These are phyloP conservation scores for Aureobasidium pullulans DNA, from an alignment of 2,329 filamentous ascomycete species.

Conservation along the genomic window DNA sequence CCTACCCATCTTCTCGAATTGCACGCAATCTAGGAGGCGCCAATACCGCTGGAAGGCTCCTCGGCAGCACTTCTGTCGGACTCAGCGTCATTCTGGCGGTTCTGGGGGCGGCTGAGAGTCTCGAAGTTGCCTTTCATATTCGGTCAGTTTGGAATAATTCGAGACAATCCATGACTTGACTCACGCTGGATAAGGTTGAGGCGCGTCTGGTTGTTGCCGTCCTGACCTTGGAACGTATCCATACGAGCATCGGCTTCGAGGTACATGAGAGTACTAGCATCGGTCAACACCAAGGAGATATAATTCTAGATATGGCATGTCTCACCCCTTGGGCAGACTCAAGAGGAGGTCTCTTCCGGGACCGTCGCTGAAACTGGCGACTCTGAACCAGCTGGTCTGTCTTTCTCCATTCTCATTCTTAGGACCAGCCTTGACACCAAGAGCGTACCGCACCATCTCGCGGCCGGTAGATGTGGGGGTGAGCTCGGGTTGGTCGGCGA, in stretches of 20 bases:
- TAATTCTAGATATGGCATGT: not conserved
- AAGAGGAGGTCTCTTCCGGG: conserved; percentile 64
- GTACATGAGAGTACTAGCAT: conserved; percentile 63
- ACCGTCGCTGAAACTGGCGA: conserved; percentile 66
- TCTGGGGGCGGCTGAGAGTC: conserved; percentile 35
- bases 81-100: conserved; percentile 15
- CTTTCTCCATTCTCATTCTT: conserved; percentile 59
- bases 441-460: conserved; percentile 68
- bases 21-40: conserved; percentile 18
- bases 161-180: conserved; percentile 30
- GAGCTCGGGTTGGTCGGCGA: conserved; percentile 72
- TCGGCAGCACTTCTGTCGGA: conserved; percentile 21
- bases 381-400: conserved; percentile 77
- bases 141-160: not conserved
- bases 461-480: conserved; percentile 60
- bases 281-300: not conserved
- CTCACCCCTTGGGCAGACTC: conserved; percentile 76
- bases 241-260: conserved; percentile 77
- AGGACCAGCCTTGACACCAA: conserved; percentile 62
- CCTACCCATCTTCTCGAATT: not conserved
- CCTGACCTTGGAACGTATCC: conserved; percentile 57
- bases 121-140: conserved; percentile 39
- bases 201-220: conserved; percentile 57
- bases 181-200: conserved; percentile 76
- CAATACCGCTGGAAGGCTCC: conserved; percentile 25